Evolutionary conservation across 2,329 filamentous ascomycete species (phyloP).

Genomic region (Phaeophleospora eucalypticola): DNA sequence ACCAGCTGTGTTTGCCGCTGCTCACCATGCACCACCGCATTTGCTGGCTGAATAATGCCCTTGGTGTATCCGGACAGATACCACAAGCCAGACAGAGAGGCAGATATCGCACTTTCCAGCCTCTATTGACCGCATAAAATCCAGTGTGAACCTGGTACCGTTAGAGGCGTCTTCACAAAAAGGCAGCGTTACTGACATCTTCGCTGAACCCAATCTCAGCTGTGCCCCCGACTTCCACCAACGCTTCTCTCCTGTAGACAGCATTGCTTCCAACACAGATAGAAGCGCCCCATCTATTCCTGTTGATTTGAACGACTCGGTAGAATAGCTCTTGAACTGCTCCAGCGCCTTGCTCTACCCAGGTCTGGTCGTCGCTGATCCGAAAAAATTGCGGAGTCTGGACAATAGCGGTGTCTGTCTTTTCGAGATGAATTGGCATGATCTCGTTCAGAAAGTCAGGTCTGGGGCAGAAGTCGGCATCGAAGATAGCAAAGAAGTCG

Average conservation of each 20-base stretch:
- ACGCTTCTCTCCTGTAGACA: constrained; percentile 38
- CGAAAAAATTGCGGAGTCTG: constrained; percentile 44
- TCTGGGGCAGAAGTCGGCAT: constrained; percentile 43
- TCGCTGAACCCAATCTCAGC: constrained; percentile 44
- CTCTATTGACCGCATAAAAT: constrained; percentile 41
- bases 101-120: constrained; percentile 43
- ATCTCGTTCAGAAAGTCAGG: constrained; percentile 40
- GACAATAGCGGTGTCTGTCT: constrained; percentile 39
- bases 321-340: constrained; percentile 43
- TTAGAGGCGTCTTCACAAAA: no score
- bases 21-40: constrained; percentile 44
- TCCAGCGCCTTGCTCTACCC: constrained; percentile 44
- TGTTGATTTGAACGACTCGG: constrained; percentile 42
- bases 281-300: constrained; percentile 40
- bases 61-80: constrained; percentile 42
- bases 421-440: constrained; percentile 39
- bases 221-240: constrained; percentile 41
- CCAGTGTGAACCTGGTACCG: no score
- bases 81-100: constrained; percentile 42
- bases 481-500: constrained; percentile 43
- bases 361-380: constrained; percentile 38
- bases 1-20: no score
- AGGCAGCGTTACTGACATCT: no score
- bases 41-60: constrained; percentile 44
- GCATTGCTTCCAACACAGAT: constrained; percentile 45